phyloP scores from a whole-genome alignment of 2,329 filamentous ascomycete genomes.

The Ascochyta rabiei region DNA sequence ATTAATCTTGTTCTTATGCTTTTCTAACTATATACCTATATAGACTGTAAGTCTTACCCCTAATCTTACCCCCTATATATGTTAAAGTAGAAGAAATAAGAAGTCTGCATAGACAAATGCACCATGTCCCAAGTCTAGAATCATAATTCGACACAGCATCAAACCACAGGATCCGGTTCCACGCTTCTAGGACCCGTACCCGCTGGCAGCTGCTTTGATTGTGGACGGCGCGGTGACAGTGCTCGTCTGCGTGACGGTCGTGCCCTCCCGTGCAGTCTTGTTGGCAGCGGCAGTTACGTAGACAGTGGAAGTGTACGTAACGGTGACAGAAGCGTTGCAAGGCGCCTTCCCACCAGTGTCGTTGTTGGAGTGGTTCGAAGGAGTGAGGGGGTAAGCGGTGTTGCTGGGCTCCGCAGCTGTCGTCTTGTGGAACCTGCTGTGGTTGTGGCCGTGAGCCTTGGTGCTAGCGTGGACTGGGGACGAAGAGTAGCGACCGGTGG shows the following conservation, averaged over 20 bases:
- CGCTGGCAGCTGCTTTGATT: slow-evolving; percentile 1
- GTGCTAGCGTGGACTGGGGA: not conserved
- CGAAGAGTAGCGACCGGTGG: slow-evolving; percentile 7
- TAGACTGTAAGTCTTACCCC: not conserved
- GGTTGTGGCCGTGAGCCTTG: slow-evolving; percentile 13
- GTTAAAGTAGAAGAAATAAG: slow-evolving; percentile 4
- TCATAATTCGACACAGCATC: slow-evolving; percentile 1
- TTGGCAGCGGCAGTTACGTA: slow-evolving; percentile 27
- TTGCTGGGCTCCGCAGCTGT: slow-evolving; percentile 14
- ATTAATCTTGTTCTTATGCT: no score
- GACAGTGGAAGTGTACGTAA: slow-evolving; percentile 39
- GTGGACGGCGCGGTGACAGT: slow-evolving; percentile 31
- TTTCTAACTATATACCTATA: slow-evolving; percentile 14
- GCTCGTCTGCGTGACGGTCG: slow-evolving; percentile 33
- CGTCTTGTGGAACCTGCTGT: slow-evolving; percentile 18
- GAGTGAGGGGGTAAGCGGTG: slow-evolving; percentile 8
- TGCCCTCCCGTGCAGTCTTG: slow-evolving; percentile 12
- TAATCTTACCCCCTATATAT: not conserved
- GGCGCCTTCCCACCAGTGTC: slow-evolving; percentile 10
- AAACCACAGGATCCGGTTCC: not conserved
- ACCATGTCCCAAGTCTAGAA: not conserved
- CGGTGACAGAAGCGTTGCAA: slow-evolving; percentile 30
- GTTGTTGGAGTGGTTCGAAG: not conserved
- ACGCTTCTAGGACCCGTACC: slow-evolving; percentile 1
- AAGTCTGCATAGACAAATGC: not conserved